phyloP scores from a whole-genome alignment of 768 basidiomycete genomes.

The Mycena kentingensis region DNA sequence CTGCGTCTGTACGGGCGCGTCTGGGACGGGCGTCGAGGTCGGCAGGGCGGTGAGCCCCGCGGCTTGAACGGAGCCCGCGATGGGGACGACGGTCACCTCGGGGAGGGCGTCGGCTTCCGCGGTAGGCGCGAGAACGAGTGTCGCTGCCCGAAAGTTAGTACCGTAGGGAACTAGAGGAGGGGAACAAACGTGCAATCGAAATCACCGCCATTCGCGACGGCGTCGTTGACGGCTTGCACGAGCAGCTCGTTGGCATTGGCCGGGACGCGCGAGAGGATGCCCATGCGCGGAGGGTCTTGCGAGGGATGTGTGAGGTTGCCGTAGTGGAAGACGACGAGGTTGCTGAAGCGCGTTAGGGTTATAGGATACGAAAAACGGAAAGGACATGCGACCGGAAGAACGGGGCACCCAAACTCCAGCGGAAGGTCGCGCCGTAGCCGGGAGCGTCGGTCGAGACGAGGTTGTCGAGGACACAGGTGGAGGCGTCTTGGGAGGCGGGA shows the following conservation, averaged over 20 bases:
- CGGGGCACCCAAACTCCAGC: conserved; percentile 74
- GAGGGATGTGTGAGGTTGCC: conserved; percentile 71
- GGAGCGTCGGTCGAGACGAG: conserved; percentile 66
- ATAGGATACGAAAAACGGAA: background rate
- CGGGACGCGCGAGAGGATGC: conserved; percentile 65
- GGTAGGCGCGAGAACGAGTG: background rate
- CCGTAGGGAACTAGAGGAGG: background rate
- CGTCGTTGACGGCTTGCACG: conserved; percentile 38
- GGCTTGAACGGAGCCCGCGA: too few relatives aligned
- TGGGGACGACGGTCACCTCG: too few relatives aligned
- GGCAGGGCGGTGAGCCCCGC: too few relatives aligned
- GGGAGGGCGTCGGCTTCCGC: background rate
- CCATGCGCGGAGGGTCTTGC: conserved; percentile 67
- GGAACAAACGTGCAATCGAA: conserved; percentile 36
- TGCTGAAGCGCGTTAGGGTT: conserved; percentile 36
- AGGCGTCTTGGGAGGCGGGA: conserved; percentile 33
- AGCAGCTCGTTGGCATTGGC: conserved; percentile 46
- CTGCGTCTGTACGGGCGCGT: too few relatives aligned
- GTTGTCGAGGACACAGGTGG: conserved; percentile 54
- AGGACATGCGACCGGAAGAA: conserved; percentile 67
- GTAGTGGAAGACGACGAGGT: conserved; percentile 67
- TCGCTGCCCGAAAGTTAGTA: background rate
- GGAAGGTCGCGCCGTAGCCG: conserved; percentile 49
- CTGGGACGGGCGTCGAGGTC: too few relatives aligned
- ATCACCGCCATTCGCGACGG: conserved; percentile 37